Evolutionary conservation across 2,329 filamentous ascomycete genomes (phyloP).

Genomic region (Aspergillus oerlinghausenensis): DNA sequence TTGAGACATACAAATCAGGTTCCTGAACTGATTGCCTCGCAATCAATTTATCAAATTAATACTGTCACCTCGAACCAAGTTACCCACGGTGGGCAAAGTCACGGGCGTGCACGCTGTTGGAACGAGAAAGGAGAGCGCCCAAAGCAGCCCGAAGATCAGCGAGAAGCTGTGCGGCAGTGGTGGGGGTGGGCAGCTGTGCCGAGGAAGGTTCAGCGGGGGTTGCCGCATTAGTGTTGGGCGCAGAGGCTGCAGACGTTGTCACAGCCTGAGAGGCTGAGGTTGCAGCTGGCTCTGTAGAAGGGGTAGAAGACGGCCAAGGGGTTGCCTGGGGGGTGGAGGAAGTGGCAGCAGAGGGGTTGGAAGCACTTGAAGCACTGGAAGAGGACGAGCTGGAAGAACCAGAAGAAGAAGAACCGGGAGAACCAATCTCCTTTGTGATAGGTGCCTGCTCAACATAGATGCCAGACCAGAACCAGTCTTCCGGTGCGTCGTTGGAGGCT

Average conservation of each 20-base stretch:
- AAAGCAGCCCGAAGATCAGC: background rate
- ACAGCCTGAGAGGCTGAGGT: background rate
- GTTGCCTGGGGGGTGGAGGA: background rate
- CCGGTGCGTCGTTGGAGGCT: constrained; percentile 45
- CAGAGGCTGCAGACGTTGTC: background rate
- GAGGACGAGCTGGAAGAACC: background rate
- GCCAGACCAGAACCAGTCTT: constrained; percentile 69
- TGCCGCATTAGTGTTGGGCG: background rate
- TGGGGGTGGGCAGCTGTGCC: background rate
- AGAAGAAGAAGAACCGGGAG: background rate
- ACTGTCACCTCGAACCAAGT: background rate
- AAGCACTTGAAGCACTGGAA: background rate
- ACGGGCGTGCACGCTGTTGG: background rate
- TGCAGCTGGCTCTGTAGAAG: background rate
- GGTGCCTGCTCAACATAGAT: constrained; percentile 61
- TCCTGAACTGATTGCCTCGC: too few species aligned
- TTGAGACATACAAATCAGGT: too few species aligned
- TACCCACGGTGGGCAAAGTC: background rate
- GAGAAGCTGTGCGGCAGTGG: background rate
- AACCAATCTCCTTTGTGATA: background rate
- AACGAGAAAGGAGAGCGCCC: background rate
- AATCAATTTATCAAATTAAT: too few species aligned
- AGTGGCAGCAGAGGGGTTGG: background rate
- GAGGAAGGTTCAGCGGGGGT: background rate
- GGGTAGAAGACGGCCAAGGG: background rate